Base-by-base conservation (phyloP, 306 rosid species). In the Lathyrus sativus region DNA sequence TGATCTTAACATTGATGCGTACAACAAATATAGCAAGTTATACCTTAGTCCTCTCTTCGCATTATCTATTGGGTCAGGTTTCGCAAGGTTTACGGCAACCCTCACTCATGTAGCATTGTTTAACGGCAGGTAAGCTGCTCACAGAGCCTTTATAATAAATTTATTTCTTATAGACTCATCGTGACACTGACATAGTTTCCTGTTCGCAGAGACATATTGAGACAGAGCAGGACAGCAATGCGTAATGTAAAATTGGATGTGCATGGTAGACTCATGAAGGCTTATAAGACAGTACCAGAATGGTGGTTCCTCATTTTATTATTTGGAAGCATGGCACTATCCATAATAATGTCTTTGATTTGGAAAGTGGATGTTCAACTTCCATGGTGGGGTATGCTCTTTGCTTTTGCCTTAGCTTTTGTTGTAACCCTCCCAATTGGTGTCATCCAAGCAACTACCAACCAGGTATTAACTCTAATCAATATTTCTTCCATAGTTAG, bases 11-110 rank as follows among this genome's bases (percentile, higher is more conserved):
- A 6, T 90, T 43, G 73, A 73, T 63, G 96, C 96, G 57, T 93
- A 93, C 82, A 53, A 93, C 77, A 84, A 73, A 18, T 93, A 93
- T 46, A 79, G 97, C 68, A 93, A 93, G 85, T 86, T 93, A 53
- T 93, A 86, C 85, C 97, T 93, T n/a, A 90, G 97, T 73, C 98
- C 98, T 37, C 89, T 93, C 11, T 93, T 93, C n/a, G 98, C 98
- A 3, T 80, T 93, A 59, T 93, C 98, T 44, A 90, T 93, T 13
- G 98, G 91, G 14, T 93, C 98, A 15, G 98, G 98, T 51, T 93
- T 93, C 42, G 96, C 96, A 24, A 86, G 98, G 75, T 93, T 93
- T 66, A 80, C 97, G 0, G 97, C 98, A 29, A 93, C 96, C 39
- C 97, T 93, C 71, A 82, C 91, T 69, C 98, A 93, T 67, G 98